These are phyloP conservation scores for Podila clonocystis DNA, from an alignment of 192 early-diverging fungal genomes.

Conservation along the genomic window DNA sequence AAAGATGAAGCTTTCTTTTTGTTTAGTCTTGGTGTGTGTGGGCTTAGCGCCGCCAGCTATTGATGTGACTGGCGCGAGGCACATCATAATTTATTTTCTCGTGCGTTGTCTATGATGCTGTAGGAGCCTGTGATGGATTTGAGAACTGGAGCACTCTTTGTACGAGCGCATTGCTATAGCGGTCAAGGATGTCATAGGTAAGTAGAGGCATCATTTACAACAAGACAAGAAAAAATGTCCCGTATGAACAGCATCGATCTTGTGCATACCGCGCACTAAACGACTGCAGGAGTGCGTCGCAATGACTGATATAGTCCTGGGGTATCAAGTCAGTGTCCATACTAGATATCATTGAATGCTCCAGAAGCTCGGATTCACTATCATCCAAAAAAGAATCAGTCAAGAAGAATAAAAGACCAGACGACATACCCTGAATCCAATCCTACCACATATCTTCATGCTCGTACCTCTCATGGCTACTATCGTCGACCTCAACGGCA, in stretches of 20 bases:
- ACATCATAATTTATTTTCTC: too few relatives aligned
- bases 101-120: too few relatives aligned
- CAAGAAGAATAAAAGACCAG: neutral
- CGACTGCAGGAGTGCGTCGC: slow-evolving; percentile 35
- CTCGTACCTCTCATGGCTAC: slow-evolving; percentile 29
- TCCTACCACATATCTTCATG: neutral
- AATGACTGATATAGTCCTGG: slow-evolving; percentile 26
- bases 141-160: neutral
- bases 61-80: too few relatives aligned
- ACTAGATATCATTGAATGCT: slow-evolving; percentile 37
- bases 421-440: neutral
- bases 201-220: neutral
- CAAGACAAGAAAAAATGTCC: neutral
- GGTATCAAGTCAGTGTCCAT: slow-evolving; percentile 31
- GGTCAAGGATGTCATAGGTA: neutral
- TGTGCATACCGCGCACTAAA: slow-evolving; percentile 25
- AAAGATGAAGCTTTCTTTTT: too few relatives aligned
- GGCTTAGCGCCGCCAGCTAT: too few relatives aligned
- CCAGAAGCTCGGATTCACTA: slow-evolving; percentile 38
- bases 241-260: neutral
- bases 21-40: too few relatives aligned
- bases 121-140: neutral
- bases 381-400: neutral
- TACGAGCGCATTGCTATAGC: neutral
- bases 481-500: slow-evolving; percentile 23